These are phyloP conservation scores for Aureobasidium zeae DNA, from an alignment of 2,329 filamentous ascomycete species.

Conservation along the genomic window DNA sequence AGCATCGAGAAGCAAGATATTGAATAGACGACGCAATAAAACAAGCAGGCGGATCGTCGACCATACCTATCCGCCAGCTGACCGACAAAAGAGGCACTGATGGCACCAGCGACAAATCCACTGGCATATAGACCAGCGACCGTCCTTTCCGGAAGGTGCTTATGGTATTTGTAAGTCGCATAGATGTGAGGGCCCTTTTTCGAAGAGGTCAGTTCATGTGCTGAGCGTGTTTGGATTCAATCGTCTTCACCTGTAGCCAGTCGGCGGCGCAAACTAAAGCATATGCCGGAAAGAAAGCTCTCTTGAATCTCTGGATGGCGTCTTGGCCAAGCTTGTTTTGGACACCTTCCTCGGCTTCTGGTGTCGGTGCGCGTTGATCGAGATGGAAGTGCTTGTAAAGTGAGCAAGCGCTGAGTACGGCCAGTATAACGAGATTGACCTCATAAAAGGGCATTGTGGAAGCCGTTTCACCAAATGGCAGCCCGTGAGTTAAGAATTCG, in stretches of 20 bases:
- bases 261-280: conserved; percentile 37
- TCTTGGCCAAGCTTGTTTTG: conserved; percentile 24
- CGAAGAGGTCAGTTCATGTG: not conserved
- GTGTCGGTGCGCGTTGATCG: conserved; percentile 7
- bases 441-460: conserved; percentile 21
- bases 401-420: conserved; percentile 20
- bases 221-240: conserved; percentile 20
- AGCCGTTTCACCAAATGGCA: not conserved
- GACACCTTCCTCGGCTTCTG: conserved; percentile 21
- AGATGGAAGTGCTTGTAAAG: conserved; percentile 18
- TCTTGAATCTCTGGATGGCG: conserved; percentile 31
- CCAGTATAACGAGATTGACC: conserved; percentile 20
- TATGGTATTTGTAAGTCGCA: conserved; percentile 45
- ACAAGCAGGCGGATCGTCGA: conserved; percentile 44
- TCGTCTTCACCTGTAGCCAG: conserved; percentile 33
- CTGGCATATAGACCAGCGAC: conserved; percentile 41
- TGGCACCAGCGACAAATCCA: conserved; percentile 42
- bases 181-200: conserved; percentile 41
- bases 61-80: conserved; percentile 43
- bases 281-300: conserved; percentile 37
- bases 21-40: conserved; percentile 47
- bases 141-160: conserved; percentile 36
- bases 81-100: conserved; percentile 42
- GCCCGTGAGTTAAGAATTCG: not conserved
- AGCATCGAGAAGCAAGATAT: conserved; percentile 46